phyloP scores from a whole-genome alignment of 2,329 filamentous ascomycete species.

The Penicillium brasilianum region DNA sequence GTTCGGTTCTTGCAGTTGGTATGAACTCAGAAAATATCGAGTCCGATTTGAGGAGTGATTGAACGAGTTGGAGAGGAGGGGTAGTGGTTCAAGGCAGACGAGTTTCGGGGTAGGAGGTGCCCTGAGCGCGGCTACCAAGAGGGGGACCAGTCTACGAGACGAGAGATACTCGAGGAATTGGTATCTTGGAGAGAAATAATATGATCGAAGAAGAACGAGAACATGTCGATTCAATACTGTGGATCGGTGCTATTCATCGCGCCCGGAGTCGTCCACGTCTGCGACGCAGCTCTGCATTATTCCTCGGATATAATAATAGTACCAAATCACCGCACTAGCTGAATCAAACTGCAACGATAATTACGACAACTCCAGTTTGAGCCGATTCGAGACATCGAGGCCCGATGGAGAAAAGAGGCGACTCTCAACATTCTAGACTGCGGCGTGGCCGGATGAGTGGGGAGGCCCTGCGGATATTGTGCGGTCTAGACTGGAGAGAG shows the following conservation, averaged over 20 bases:
- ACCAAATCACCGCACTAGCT: too few relatives aligned
- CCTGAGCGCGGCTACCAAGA: conserved; percentile 12
- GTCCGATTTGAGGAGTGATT: neutral
- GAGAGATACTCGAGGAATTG: neutral
- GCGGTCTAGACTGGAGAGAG: neutral
- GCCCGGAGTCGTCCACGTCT: neutral
- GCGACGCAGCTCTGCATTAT: neutral
- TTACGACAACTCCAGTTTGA: neutral
- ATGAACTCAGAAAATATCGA: neutral
- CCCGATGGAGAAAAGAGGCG: neutral
- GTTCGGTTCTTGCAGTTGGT: too few relatives aligned
- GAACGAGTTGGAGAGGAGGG: neutral
- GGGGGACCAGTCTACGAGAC: neutral
- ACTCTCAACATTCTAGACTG: conserved; percentile 11
- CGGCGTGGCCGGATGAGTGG: neutral
- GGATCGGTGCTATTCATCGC: neutral
- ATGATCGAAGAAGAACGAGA: too few relatives aligned
- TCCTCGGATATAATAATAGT: neutral
- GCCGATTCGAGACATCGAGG: neutral
- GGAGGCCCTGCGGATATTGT: neutral
- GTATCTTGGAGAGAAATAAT: neutral
- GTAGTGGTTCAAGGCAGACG: conserved; percentile 22
- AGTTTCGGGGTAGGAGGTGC: conserved; percentile 6
- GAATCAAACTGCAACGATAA: neutral
- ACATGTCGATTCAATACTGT: neutral